Evolutionary conservation across 2,329 filamentous ascomycete species (phyloP).

Genomic region (Ophiostoma angusticollis): DNA sequence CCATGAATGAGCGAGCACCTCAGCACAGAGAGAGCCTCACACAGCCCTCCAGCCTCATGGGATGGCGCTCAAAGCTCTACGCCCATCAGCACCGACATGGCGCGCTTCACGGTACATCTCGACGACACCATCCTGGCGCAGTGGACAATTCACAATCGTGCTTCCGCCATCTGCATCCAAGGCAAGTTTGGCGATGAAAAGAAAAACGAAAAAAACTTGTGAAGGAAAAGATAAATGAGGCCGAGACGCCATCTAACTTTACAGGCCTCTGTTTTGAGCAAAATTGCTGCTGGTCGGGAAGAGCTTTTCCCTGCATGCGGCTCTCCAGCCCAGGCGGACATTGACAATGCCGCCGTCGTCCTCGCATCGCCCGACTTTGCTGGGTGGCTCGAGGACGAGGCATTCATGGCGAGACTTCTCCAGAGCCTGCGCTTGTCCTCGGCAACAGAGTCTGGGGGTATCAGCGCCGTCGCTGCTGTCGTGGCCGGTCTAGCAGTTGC

Average conservation of each 20-base stretch:
- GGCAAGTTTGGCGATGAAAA: constrained; percentile 5
- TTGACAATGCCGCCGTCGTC: constrained; percentile 32
- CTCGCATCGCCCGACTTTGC: constrained; percentile 36
- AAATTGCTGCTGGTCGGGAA: constrained; percentile 2
- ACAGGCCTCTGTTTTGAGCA: constrained; percentile 11
- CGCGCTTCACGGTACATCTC: constrained; percentile 9
- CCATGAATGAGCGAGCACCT: too few relatives aligned
- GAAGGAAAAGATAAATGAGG: neutral
- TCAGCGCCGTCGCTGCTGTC: constrained; percentile 40
- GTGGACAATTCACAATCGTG: constrained; percentile 13
- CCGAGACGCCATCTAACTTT: neutral
- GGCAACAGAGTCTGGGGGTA: constrained; percentile 11
- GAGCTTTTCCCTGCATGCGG: neutral
- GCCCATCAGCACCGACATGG: too few relatives aligned
- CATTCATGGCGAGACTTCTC: constrained; percentile 24
- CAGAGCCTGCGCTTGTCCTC: constrained; percentile 11
- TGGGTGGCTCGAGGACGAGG: constrained; percentile 32
- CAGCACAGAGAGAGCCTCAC: too few relatives aligned
- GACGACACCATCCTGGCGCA: neutral
- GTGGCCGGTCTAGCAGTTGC: constrained; percentile 39
- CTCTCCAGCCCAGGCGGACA: constrained; percentile 4
- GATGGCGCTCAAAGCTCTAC: constrained; percentile 7
- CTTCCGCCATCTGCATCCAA: constrained; percentile 8
- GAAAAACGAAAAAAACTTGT: neutral
- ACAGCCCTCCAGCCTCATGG: neutral